phyloP scores from a whole-genome alignment of 306 rosid genomes.

The Leucaena leucocephala region DNA sequence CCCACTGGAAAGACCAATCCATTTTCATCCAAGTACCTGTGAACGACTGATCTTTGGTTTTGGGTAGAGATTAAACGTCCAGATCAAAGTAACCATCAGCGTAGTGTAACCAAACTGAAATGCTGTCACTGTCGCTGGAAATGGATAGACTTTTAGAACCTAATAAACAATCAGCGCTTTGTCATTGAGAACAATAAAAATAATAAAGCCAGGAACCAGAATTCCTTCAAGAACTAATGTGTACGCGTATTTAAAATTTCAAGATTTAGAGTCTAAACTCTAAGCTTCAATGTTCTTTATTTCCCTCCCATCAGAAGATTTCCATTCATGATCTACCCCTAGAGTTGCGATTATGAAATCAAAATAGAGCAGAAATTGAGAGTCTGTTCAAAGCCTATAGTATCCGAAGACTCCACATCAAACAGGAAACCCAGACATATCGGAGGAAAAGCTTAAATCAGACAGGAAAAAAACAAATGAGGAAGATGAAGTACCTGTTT shows the following conservation, averaged over 20 bases:
- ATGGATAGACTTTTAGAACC: constrained; percentile 91
- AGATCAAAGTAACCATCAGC: constrained; percentile 55
- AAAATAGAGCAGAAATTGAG: constrained; percentile 10
- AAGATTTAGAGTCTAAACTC: constrained; percentile 9
- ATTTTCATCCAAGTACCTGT: constrained; percentile 51
- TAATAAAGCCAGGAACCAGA: constrained; percentile 2
- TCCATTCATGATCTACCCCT: neutral
- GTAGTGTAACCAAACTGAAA: constrained; percentile 62
- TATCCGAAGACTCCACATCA: neutral
- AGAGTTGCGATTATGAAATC: neutral
- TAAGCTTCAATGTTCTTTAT: neutral
- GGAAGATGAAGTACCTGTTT: constrained; percentile 56
- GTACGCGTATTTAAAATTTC: constrained; percentile 2
- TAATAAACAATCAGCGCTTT: constrained; percentile 48
- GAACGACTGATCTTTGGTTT: constrained; percentile 60
- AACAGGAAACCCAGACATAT: neutral
- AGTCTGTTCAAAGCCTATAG: neutral
- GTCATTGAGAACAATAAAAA: constrained; percentile 41
- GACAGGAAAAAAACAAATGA: neutral
- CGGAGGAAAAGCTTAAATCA: neutral
- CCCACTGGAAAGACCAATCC: constrained; percentile 9
- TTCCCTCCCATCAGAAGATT: neutral
- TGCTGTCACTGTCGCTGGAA: constrained; percentile 82
- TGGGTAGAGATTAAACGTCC: constrained; percentile 60
- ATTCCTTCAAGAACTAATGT: constrained; percentile 24